A percentile compares a stretch with the other conserved stretches of the same genome.
These are phyloP conservation scores for Hypoxylon lienhwacheense DNA, from an alignment of 495 filamentous ascomycete genomes.

Conservation along the genomic window DNA sequence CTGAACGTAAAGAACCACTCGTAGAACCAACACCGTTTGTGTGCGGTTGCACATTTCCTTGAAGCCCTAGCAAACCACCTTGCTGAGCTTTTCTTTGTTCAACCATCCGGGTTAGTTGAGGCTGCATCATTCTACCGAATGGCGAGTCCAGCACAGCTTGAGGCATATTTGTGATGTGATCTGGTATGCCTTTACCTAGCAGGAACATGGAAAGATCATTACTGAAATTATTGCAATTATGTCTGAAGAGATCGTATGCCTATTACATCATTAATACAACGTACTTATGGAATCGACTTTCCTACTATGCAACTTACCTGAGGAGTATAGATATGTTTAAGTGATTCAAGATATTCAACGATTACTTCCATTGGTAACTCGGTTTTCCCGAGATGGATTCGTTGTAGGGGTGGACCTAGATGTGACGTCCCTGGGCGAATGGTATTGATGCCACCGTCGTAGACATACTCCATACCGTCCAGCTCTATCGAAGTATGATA, in stretches of 20 bases:
- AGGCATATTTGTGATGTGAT: constrained; percentile 85
- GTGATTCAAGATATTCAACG: constrained; percentile 82
- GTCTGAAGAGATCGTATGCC: constrained; percentile 81
- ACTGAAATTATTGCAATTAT: constrained; percentile 99
- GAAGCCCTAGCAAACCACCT: constrained; percentile 56
- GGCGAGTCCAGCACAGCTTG: constrained; percentile 85
- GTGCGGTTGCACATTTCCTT: constrained; percentile 37
- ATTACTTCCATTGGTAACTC: constrained; percentile 82
- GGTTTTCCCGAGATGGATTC: constrained; percentile 71
- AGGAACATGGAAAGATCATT: constrained; percentile 92
- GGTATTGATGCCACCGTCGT: constrained; percentile 73
- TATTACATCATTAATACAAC: constrained; percentile 37
- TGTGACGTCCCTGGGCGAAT: constrained; percentile 78
- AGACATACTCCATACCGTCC: constrained; percentile 60
- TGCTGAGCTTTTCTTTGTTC: constrained; percentile 62
- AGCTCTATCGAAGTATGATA: constrained; percentile 91
- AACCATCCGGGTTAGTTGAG: constrained; percentile 76
- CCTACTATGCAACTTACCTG: constrained; percentile 58
- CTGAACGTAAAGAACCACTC: constrained; percentile 33
- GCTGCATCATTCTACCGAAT: constrained; percentile 86
- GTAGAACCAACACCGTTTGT: constrained; percentile 32
- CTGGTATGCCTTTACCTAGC: constrained; percentile 84
- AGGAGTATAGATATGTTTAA: constrained; percentile 79
- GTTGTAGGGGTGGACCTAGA: constrained; percentile 80
- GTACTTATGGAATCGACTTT: background rate